Percentiles rank a stretch among this genome's conserved stretches.
phyloP scores from a whole-genome alignment of 129 eudicot genomes.

The Ambrosia trifida region DNA sequence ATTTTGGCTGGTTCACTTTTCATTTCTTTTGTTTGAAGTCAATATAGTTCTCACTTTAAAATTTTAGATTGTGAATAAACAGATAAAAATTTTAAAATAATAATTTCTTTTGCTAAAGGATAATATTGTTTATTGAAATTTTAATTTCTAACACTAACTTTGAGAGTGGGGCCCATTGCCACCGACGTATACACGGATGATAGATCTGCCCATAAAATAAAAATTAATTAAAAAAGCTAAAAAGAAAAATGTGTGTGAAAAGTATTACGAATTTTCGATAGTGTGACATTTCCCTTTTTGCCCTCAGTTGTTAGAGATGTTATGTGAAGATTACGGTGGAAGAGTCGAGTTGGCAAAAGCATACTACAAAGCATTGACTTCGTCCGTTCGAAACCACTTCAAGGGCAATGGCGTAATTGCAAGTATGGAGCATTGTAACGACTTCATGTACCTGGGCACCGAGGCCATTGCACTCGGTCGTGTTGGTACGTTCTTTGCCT shows the following conservation, averaged over 20 bases:
- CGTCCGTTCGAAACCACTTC: constrained; percentile 71
- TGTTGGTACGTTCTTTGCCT: constrained; percentile 53
- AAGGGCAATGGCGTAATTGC: constrained; percentile 93
- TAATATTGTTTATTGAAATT: too few species aligned
- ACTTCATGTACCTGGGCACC: constrained; percentile 96
- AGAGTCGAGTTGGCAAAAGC: constrained; percentile 83
- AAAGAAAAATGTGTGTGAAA: neutral
- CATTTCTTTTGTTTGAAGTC: too few species aligned
- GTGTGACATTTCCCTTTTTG: neutral
- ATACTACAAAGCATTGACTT: constrained; percentile 76
- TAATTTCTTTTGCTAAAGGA: too few species aligned
- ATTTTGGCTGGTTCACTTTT: neutral
- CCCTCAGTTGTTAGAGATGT: constrained; percentile 66
- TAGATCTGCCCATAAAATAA: too few species aligned
- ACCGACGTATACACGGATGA: too few species aligned
- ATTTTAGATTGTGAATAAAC: too few species aligned
- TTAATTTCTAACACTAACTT: too few species aligned
- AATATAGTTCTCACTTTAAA: too few species aligned
- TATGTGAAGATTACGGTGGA: constrained; percentile 87
- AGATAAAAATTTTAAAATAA: too few species aligned
- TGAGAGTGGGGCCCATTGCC: too few species aligned
- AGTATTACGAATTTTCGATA: neutral
- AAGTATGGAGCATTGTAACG: constrained; percentile 97
- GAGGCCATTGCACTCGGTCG: constrained; percentile 87
- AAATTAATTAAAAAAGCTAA: too few species aligned